Evolutionary conservation across 176 grass and related monocot species (phyloP).

Genomic region (Cenchrus americanus): DNA sequence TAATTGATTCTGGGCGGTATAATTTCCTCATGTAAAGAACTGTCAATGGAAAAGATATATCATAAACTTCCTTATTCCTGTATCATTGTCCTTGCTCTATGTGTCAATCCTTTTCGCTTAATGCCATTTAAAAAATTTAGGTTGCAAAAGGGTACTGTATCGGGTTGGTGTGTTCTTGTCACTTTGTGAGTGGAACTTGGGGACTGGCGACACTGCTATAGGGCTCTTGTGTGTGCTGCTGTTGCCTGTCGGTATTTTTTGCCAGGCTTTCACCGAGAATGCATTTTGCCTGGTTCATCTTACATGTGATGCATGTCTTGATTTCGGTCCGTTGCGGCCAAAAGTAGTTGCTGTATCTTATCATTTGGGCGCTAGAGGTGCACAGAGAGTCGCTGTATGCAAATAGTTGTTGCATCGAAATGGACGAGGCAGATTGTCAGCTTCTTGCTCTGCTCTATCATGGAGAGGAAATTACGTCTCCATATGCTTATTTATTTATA

Average conservation of each 20-base stretch:
- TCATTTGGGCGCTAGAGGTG: too few relatives aligned
- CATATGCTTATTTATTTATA: too few relatives aligned
- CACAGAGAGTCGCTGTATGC: too few relatives aligned
- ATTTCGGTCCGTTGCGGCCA: neutral
- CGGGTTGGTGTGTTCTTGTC: neutral
- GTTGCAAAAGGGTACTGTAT: neutral
- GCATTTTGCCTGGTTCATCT: neutral
- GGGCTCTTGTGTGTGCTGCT: neutral
- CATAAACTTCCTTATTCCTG: neutral
- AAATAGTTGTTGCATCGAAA: too few relatives aligned
- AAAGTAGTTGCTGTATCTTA: neutral
- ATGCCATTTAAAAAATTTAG: slow-evolving; percentile 3
- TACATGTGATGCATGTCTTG: neutral
- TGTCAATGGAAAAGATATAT: slow-evolving; percentile 15
- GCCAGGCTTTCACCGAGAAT: neutral
- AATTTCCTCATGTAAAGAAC: slow-evolving; percentile 15
- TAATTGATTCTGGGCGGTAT: slow-evolving; percentile 39
- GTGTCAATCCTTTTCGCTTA: neutral
- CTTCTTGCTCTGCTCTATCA: too few relatives aligned
- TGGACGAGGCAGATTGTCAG: too few relatives aligned
- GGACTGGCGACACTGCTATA: neutral
- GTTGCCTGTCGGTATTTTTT: neutral
- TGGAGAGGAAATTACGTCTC: too few relatives aligned
- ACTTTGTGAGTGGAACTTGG: neutral
- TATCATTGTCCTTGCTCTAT: neutral